Conservation (phyloP, 2,329 filamentous ascomycete genomes). For the Zelopaecilomyces penicillatus region DNA sequence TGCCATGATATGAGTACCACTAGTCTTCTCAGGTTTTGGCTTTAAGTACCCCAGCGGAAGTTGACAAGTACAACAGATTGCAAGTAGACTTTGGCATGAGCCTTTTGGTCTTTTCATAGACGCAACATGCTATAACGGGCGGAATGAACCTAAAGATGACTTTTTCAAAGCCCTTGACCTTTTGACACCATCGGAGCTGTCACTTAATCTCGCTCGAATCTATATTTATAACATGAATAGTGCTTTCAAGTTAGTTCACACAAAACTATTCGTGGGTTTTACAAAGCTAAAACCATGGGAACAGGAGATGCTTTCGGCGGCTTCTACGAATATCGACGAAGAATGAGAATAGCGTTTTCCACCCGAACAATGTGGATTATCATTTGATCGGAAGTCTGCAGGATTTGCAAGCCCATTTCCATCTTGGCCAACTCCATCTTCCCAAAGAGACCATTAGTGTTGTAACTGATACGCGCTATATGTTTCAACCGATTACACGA, state of each 20-base stretch:
- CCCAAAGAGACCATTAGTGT: slow-evolving; percentile 64
- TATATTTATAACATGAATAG: slow-evolving; percentile 71
- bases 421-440: slow-evolving; percentile 56
- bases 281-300: background rate
- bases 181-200: slow-evolving; percentile 53
- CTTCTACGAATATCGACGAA: slow-evolving; percentile 54
- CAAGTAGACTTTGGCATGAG: slow-evolving; percentile 61
- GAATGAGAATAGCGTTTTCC: slow-evolving; percentile 51
- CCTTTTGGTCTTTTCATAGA: slow-evolving; percentile 61
- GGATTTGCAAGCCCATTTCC: slow-evolving; percentile 58
- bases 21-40: too few relatives aligned
- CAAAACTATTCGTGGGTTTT: background rate
- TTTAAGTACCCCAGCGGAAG: background rate
- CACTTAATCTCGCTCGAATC: slow-evolving; percentile 49
- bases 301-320: slow-evolving; percentile 53
- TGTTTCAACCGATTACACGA: slow-evolving; percentile 56
- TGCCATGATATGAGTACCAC: too few relatives aligned
- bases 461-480: slow-evolving; percentile 56
- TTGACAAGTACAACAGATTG: slow-evolving; percentile 38
- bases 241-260: slow-evolving; percentile 45
- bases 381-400: slow-evolving; percentile 56
- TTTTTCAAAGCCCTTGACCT: slow-evolving; percentile 56
- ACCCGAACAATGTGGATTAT: slow-evolving; percentile 58
- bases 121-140: slow-evolving; percentile 61
- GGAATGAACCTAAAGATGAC: slow-evolving; percentile 57